phyloP scores from a whole-genome alignment of 129 eudicot species.

The Lactuca sativa region DNA sequence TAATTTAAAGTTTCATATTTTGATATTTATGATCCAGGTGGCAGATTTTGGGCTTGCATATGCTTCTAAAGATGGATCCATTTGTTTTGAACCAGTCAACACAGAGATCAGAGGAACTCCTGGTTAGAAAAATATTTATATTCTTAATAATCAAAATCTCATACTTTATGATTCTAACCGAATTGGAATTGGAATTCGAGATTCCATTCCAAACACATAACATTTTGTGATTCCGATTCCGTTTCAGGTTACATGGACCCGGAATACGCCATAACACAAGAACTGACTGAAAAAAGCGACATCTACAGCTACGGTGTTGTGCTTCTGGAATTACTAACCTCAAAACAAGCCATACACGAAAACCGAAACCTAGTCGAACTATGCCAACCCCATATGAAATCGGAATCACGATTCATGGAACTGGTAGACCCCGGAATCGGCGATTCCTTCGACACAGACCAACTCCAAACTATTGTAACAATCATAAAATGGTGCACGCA shows the following conservation, averaged over 20 bases:
- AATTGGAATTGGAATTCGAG: not conserved
- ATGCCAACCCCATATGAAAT: constrained; percentile 47
- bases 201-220: not conserved
- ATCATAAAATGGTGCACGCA: constrained; percentile 82
- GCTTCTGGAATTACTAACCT: constrained; percentile 69
- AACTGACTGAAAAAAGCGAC: constrained; percentile 91
- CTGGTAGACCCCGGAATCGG: constrained; percentile 74
- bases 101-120: constrained; percentile 97
- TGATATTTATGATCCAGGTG: constrained; percentile 55
- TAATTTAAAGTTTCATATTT: not conserved
- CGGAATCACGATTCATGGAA: constrained; percentile 58
- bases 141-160: constrained; percentile 6
- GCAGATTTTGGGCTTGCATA: constrained; percentile 97
- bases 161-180: not conserved
- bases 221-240: not conserved
- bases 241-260: constrained; percentile 93
- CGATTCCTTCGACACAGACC: constrained; percentile 70
- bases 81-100: constrained; percentile 85
- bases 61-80: constrained; percentile 86
- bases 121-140: constrained; percentile 42
- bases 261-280: constrained; percentile 73
- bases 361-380: constrained; percentile 81
- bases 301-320: constrained; percentile 95
- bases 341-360: constrained; percentile 73
- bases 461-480: constrained; percentile 62